Conservation (phyloP, 2,329 filamentous ascomycete genomes). For the Diaporthe longicolla region DNA sequence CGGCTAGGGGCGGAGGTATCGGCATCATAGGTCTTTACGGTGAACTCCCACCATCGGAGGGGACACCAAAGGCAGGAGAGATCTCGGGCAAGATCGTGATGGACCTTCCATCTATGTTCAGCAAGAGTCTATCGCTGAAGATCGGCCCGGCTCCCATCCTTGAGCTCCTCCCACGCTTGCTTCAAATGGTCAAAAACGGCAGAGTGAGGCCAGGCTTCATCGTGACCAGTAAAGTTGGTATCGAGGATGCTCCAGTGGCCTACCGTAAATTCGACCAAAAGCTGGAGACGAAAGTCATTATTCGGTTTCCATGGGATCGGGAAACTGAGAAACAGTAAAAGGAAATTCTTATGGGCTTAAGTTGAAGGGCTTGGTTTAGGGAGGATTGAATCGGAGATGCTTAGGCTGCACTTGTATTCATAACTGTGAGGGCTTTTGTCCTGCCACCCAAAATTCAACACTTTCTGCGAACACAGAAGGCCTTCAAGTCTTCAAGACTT, state of each 20-base stretch:
- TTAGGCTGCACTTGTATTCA: too few relatives aligned
- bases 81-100: constrained; percentile 42
- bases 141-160: constrained; percentile 39
- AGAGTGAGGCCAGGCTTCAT: constrained; percentile 50
- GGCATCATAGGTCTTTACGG: constrained; percentile 46
- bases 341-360: too few relatives aligned
- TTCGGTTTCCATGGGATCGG: constrained; percentile 18
- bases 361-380: too few relatives aligned
- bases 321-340: neutral
- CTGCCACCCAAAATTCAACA: too few relatives aligned
- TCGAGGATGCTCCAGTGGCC: constrained; percentile 49
- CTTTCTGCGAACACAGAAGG: too few relatives aligned
- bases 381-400: too few relatives aligned
- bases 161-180: constrained; percentile 40
- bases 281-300: constrained; percentile 47
- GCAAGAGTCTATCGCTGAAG: constrained; percentile 42
- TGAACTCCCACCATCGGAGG: constrained; percentile 35
- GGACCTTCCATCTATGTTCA: constrained; percentile 44
- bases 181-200: constrained; percentile 47
- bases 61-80: constrained; percentile 40
- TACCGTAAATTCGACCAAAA: constrained; percentile 48
- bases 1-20: constrained; percentile 44
- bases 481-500: too few relatives aligned
- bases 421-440: too few relatives aligned
- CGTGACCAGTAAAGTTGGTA: constrained; percentile 46